These are phyloP conservation scores for Flaveria floridana DNA, from an alignment of 140 eudicot genomes.

Conservation along the genomic window DNA sequence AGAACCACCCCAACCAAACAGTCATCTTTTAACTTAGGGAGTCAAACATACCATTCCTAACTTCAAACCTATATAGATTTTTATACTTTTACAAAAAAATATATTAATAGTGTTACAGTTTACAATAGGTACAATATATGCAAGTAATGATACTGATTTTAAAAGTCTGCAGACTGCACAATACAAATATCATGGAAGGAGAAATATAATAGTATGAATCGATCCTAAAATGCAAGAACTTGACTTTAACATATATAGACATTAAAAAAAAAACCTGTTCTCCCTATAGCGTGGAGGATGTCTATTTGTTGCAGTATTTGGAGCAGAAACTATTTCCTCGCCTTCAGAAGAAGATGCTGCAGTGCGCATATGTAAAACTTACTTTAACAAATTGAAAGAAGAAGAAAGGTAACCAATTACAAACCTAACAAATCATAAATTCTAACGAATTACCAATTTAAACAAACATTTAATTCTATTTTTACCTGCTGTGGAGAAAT, in stretches of 20 bases:
- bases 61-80: not conserved
- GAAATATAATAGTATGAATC: not conserved
- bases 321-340: conserved; percentile 60
- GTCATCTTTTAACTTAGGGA: not conserved
- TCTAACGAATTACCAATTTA: not conserved
- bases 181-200: not conserved
- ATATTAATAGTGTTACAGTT: not conserved
- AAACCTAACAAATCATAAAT: not conserved
- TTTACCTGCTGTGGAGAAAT: conserved; percentile 61
- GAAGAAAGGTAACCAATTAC: not conserved
- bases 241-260: not conserved
- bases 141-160: not conserved
- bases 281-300: conserved; percentile 57
- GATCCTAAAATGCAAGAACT: conserved; percentile 6
- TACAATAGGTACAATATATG: not conserved
- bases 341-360: conserved; percentile 57
- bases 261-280: conserved; percentile 47
- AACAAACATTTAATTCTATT: not conserved
- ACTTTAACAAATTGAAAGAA: not conserved
- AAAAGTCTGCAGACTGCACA: not conserved
- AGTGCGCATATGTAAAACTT: conserved; percentile 23
- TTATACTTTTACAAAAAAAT: not conserved
- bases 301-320: conserved; percentile 42
- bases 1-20: not conserved
- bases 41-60: conserved; percentile 6